Base-by-base conservation (phyloP, 148 eudicot genomes). In the Polygonum aviculare region DNA sequence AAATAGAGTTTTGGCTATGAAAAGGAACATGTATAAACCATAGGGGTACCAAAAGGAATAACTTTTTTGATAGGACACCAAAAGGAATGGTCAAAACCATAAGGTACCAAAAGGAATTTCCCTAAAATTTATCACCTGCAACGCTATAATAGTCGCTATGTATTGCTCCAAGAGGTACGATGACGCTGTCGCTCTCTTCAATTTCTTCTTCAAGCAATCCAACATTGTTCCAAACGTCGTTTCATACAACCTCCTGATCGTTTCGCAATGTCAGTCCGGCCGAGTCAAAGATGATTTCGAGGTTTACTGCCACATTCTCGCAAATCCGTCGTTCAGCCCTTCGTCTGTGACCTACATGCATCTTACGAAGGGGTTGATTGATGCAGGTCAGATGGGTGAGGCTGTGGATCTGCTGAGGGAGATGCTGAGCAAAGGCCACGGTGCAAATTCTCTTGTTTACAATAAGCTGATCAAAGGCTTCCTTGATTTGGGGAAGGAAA, bases 401-500 rank as follows among this genome's bases (percentile, higher is more conserved):
- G 98, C 96, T 0, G 81, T 88, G 41, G 82, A 83, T 84, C 54
- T 81, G 31, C 83, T 93, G 5, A 81, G 96, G 40, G 96, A 93
- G 75, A 93, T 93, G 98, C 73, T 91, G 10, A 84, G 84, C 70
- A 89, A 85, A 72, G 96, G 94, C 2, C 85, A 85, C 2, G 98
- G 98, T 1, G 94, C 96, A 0, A 96, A 93, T 80, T 91, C 96
- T 0, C 48, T 89, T 4, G 98, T 93, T 38, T 93, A 73, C 76
- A 87, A 91, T 78, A 93, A 93, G 76, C 77, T 93, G 85, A 93
- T 93, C 44, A 74, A 78, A 4, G 98, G 98, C 47, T 93, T 84
- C 74, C 74, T 93, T 47, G 84, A 88, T 80, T 81, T 89, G 33
- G 88, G 86, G 4, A 89, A 82, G 83, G 98, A 96, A 0, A 88